Evolutionary conservation across 2,329 filamentous ascomycete genomes (phyloP).

Genomic region (Plectosphaerella plurivora): DNA sequence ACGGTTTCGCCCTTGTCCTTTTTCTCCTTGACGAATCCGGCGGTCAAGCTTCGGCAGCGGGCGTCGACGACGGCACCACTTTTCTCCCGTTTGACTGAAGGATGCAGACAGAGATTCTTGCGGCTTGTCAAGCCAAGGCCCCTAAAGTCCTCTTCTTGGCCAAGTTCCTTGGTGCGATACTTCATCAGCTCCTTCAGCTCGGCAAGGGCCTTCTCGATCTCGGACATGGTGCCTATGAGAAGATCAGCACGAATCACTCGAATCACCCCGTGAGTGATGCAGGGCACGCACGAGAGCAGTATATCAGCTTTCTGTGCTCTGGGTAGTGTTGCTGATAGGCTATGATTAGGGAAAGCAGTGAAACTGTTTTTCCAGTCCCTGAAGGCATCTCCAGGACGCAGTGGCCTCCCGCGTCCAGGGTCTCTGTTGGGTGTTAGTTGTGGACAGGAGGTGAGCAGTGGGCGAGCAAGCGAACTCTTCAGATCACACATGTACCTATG

Average conservation of each 20-base stretch:
- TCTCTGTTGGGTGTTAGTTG: conserved; percentile 37
- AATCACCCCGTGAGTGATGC: background rate
- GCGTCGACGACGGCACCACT: conserved; percentile 92
- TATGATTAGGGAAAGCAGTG: conserved; percentile 88
- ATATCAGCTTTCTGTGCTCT: conserved; percentile 92
- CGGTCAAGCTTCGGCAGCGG: conserved; percentile 90
- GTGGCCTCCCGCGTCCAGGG: conserved; percentile 89
- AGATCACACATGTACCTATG: conserved; percentile 54
- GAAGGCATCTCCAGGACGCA: conserved; percentile 99
- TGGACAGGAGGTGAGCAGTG: background rate
- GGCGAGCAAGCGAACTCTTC: conserved; percentile 36
- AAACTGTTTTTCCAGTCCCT: conserved; percentile 96
- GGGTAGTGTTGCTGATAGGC: conserved; percentile 94
- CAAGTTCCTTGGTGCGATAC: conserved; percentile 85
- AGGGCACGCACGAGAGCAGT: conserved; percentile 76
- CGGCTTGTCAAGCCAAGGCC: conserved; percentile 90
- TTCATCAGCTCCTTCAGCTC: conserved; percentile 94
- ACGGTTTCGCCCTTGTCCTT: conserved; percentile 94
- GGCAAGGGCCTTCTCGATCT: conserved; percentile 95
- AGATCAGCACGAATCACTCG: background rate
- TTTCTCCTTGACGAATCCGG: conserved; percentile 96
- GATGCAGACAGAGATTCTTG: conserved; percentile 95
- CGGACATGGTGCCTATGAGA: conserved; percentile 79
- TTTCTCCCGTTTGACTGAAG: conserved; percentile 93
- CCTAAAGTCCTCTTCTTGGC: conserved; percentile 85